phyloP scores from a whole-genome alignment of 2,329 filamentous ascomycete genomes.

The Corynespora cassiicola region DNA sequence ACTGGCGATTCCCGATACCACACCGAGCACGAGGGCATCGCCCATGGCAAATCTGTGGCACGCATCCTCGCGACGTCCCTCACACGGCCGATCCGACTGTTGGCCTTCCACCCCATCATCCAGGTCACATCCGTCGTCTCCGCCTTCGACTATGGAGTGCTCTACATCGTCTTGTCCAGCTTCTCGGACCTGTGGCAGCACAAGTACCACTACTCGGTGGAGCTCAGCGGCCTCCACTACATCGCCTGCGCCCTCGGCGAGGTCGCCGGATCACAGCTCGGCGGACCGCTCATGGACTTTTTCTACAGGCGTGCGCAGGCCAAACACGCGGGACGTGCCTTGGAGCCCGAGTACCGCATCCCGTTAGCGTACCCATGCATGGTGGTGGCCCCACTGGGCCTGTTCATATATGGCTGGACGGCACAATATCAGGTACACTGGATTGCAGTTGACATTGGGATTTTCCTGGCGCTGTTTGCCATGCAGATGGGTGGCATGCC shows the following conservation, averaged over 20 bases:
- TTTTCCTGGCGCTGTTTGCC: constrained; percentile 50
- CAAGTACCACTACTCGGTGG: constrained; percentile 24
- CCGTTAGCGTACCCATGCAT: constrained; percentile 26
- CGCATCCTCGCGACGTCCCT: constrained; percentile 54
- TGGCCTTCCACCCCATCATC: constrained; percentile 62
- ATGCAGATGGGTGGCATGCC: constrained; percentile 44
- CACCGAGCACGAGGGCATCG: constrained; percentile 37
- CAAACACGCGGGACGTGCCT: constrained; percentile 55
- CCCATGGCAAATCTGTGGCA: constrained; percentile 7
- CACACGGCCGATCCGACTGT: constrained; percentile 60
- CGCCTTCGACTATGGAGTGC: constrained; percentile 42
- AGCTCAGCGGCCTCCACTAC: constrained; percentile 31
- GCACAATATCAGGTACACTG: constrained; percentile 28
- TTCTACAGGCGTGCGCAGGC: constrained; percentile 15
- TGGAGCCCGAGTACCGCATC: constrained; percentile 38
- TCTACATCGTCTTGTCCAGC: constrained; percentile 39
- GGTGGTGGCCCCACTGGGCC: constrained; percentile 24
- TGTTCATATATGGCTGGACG: constrained; percentile 36
- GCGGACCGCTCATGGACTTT: constrained; percentile 15
- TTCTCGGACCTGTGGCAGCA: constrained; percentile 32
- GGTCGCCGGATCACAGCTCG: constrained; percentile 64
- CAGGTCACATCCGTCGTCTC: constrained; percentile 48
- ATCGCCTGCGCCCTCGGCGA: constrained; percentile 62
- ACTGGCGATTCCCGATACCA: constrained; percentile 71
- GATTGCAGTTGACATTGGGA: constrained; percentile 56